Base-by-base conservation (phyloP, 2,329 filamentous ascomycete species). In the Colletotrichum horii region DNA sequence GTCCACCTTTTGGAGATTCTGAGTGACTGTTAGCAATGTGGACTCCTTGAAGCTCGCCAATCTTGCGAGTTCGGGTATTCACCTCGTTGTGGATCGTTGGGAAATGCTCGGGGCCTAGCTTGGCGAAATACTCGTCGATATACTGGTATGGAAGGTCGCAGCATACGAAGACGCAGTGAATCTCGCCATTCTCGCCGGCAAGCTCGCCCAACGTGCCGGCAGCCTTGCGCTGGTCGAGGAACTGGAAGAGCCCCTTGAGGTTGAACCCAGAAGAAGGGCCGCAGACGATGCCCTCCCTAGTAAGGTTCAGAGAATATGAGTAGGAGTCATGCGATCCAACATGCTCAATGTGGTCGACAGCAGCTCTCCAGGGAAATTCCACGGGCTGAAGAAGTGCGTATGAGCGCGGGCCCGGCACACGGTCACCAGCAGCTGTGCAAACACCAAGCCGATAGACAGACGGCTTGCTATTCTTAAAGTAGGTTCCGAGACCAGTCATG, bases 121-220 rank as follows among this genome's bases (percentile, higher is more conserved):
- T 91, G 30, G 89, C 85, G 77, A 92, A 93, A 78, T 93, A 93
- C 77, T 90, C 89, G 28, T 87, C 84, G 60, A 93, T 87, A 75
- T 93, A 93, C 79, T 93, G 91, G 77, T 93, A 93, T 0, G 91
- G 91, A 30, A 93, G 77, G 72, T 93, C 91, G 73, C 91, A 92
- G 82, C 91, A 93, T 4, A 92, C 80, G 80, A 93, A 93, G 1
- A 91, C 90, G 61, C 89, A 91, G 75, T 89, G 85, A 3, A 89
- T 83, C 66, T 86, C 82, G 2, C 88, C 88, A 36, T 87, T 84
- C 1, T 83, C 80, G 1, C 86, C 87, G 1, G 85, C 83, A 2
- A 91, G 80, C 12, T 87, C 83, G 1, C 80, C 43, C 15, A 92
- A 81, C 0, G 83, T 87, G 1, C 86, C 87, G 0, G 83, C 84